phyloP scores from a whole-genome alignment of 2,329 filamentous ascomycete genomes.

The Hymenoscyphus fraxineus region DNA sequence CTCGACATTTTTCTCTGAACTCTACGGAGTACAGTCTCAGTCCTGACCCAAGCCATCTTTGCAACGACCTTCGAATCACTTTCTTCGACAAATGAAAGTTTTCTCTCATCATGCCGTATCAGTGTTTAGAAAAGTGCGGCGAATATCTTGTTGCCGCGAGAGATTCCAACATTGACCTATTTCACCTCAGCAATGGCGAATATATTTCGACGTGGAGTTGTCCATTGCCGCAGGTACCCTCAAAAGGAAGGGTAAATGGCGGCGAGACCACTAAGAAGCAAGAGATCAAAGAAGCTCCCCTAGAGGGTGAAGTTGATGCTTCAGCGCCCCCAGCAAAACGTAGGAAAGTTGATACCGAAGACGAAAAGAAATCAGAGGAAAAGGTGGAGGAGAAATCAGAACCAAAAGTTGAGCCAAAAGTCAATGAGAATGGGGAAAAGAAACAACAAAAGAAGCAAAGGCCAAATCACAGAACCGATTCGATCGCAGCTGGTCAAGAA shows the following conservation, averaged over 20 bases:
- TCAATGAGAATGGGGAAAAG: slow-evolving; percentile 6
- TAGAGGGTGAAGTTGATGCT: slow-evolving; percentile 15
- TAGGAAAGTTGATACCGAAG: slow-evolving; percentile 27
- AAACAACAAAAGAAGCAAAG: slow-evolving; percentile 23
- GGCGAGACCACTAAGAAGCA: slow-evolving; percentile 5
- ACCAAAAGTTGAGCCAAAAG: background rate
- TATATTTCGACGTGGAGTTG: slow-evolving; percentile 47
- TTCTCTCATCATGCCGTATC: slow-evolving; percentile 51
- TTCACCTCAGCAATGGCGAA: slow-evolving; percentile 54
- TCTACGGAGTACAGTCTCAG: background rate
- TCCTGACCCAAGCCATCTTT: background rate
- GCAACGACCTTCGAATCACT: background rate
- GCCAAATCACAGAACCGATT: slow-evolving; percentile 20
- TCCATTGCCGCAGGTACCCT: slow-evolving; percentile 15
- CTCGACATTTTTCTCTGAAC: background rate
- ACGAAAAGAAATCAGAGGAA: slow-evolving; percentile 12
- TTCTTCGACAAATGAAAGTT: background rate
- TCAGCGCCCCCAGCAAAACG: slow-evolving; percentile 32
- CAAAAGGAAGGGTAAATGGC: slow-evolving; percentile 3
- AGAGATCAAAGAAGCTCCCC: slow-evolving; percentile 11
- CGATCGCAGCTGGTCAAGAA: slow-evolving; percentile 39
- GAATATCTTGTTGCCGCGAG: slow-evolving; percentile 68
- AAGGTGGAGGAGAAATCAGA: slow-evolving; percentile 12
- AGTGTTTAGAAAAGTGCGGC: slow-evolving; percentile 53
- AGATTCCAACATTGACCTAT: slow-evolving; percentile 67